Evolutionary conservation across 768 basidiomycete genomes (phyloP), one percentile per base, ranked within the genome.

Genomic region (Trichaptum fuscoviolaceum): DNA sequence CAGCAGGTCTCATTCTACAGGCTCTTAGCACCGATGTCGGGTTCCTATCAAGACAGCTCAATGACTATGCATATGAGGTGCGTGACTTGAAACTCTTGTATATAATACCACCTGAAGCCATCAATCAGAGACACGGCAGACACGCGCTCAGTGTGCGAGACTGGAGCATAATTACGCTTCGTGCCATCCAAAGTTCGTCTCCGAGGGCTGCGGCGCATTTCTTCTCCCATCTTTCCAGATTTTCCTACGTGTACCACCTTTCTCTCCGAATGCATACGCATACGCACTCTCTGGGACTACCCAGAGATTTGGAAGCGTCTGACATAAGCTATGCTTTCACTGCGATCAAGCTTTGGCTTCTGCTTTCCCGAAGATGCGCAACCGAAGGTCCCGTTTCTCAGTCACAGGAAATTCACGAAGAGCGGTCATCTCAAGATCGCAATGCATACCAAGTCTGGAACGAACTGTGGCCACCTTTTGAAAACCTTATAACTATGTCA

Each of bases 381-480:
- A n/a, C n/a, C 30, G 58, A 25, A 12, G 57, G 57, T n/a, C 35
- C 62, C 5, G 25, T 52, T 35, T 27, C 66, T 20, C 42, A 58
- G n/a, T 61, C 70, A 23, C 70, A 76, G 25, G 71, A 67, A 18
- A 75, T 73, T n/a, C 78, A 79, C 65, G 70, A 68, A 35, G 67
- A 62, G 52, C 24, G 64, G n/a, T 59, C 65, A 23, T 67, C 64
- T 34, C 42, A 36, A 12, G 60, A 59, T 63, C 63, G 64, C 75
- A 73, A 52, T 66, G 68, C 30, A 27, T 64, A 12, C 67, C 76
- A 20, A 57, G 80, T 91, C 10, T 93, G 91, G 91, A 91, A 90
- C 70, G 87, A 90, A 70, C 73, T 93, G 8, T 93, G 90, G 90
- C 84, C 89, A 1, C 82, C 87, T 0, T 90, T 90, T 65, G 87